A percentile compares a stretch with the other conserved stretches of the same genome.
Evolutionary conservation across 768 basidiomycete genomes (phyloP).

Genomic region (Crepidotus variabilis): DNA sequence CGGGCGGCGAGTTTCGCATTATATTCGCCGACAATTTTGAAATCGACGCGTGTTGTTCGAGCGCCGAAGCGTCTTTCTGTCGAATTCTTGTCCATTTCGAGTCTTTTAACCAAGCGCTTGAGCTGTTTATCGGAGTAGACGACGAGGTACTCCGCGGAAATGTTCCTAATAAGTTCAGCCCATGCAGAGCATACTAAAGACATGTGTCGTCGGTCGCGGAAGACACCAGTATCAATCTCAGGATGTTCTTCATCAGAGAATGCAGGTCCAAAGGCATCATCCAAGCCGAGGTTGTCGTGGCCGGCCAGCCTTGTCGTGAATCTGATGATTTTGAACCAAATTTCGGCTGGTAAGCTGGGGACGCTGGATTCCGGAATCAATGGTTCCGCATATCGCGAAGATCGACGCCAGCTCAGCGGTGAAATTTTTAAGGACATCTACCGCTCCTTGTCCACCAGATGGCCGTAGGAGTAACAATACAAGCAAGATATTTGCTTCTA

Average conservation of each 20-base stretch:
- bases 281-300: conserved; percentile 26
- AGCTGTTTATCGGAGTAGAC: conserved; percentile 34
- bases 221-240: conserved; percentile 26
- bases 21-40: conserved; percentile 31
- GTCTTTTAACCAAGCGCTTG: conserved; percentile 24
- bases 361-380: background rate
- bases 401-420: background rate
- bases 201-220: conserved; percentile 26
- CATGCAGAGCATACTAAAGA: conserved; percentile 35
- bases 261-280: conserved; percentile 35
- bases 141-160: conserved; percentile 36
- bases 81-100: conserved; percentile 26
- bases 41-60: conserved; percentile 38
- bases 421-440: no score
- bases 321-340: conserved; percentile 35
- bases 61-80: conserved; percentile 26
- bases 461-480: no score
- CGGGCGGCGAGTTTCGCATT: conserved; percentile 26
- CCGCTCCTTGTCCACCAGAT: no score
- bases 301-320: conserved; percentile 31
- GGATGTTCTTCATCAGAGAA: conserved; percentile 24
- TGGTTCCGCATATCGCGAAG: background rate
- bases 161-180: conserved; percentile 31
- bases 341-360: conserved; percentile 15
- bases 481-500: no score